A percentile compares a stretch with the other conserved stretches of the same genome.
phyloP scores from a whole-genome alignment of 2,329 filamentous ascomycete genomes.

The Diaporthe destruens region DNA sequence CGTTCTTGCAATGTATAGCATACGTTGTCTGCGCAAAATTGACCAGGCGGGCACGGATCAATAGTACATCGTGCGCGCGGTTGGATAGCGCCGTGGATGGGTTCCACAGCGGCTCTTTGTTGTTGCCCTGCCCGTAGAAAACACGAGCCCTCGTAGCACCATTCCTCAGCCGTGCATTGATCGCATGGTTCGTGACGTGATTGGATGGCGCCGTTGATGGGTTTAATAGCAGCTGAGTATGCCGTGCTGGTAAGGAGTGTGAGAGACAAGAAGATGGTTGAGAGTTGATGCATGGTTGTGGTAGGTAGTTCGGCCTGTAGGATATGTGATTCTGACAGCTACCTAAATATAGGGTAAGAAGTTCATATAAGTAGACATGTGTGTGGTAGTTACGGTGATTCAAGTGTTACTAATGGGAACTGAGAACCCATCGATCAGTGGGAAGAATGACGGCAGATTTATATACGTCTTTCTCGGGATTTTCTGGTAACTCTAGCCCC shows the following conservation, averaged over 20 bases:
- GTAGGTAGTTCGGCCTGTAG: not conserved
- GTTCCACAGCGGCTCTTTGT: too few species aligned
- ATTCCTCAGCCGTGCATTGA: too few species aligned
- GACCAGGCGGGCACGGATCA: too few species aligned
- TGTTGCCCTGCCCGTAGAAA: too few species aligned
- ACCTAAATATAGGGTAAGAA: not conserved
- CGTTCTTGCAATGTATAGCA: too few species aligned
- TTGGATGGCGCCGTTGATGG: not conserved
- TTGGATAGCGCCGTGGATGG: too few species aligned
- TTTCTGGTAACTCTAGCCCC: not conserved
- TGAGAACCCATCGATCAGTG: too few species aligned
- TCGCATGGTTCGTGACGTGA: too few species aligned
- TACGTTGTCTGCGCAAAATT: too few species aligned
- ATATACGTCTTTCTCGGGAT: not conserved
- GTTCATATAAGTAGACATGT: not conserved
- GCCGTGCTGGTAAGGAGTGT: not conserved
- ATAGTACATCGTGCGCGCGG: too few species aligned
- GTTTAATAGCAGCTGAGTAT: conserved; percentile 1
- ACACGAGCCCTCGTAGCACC: too few species aligned
- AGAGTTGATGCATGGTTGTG: not conserved
- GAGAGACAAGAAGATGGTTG: not conserved
- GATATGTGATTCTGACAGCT: too few species aligned
- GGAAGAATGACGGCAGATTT: not conserved
- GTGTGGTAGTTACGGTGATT: not conserved
- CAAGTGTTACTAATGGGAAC: not conserved